Evolutionary conservation across 208 protist species (phyloP).

Genomic region (Trypanosoma melophagium): DNA sequence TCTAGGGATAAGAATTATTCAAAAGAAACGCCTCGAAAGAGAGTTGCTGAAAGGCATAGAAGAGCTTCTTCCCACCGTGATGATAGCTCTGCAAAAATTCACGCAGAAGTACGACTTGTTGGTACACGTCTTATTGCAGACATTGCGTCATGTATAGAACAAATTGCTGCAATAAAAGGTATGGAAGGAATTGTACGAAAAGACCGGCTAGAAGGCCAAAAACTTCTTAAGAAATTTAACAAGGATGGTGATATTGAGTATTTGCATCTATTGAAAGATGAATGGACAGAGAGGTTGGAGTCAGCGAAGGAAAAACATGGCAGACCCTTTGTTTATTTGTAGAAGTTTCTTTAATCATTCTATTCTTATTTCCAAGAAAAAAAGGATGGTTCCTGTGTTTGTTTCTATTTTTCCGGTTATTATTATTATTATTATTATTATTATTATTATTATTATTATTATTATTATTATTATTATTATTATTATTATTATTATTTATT

Average conservation of each 20-base stretch:
- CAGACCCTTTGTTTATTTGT: conserved; percentile 23
- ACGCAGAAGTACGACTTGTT: conserved; percentile 42
- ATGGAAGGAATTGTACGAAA: conserved; percentile 38
- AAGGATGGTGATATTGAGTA: conserved; percentile 49
- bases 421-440: no score
- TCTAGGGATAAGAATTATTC: background rate
- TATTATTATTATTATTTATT: no score
- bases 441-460: no score
- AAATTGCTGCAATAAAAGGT: conserved; percentile 43
- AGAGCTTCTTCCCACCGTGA: background rate
- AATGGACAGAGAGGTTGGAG: conserved; percentile 41
- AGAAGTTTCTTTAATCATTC: background rate
- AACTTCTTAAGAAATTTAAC: conserved; percentile 44
- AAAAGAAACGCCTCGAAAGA: conserved; percentile 5
- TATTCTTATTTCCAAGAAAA: background rate
- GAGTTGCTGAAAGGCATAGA: conserved; percentile 28
- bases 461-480: no score
- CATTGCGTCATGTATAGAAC: conserved; percentile 57
- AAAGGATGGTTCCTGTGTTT: no score
- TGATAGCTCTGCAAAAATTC: background rate
- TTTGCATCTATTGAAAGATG: conserved; percentile 45
- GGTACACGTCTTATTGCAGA: conserved; percentile 42
- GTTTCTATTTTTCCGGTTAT: no score
- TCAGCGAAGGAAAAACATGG: conserved; percentile 34
- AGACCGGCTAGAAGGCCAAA: conserved; percentile 42